A percentile compares a stretch with the other conserved stretches of the same genome.
These are phyloP conservation scores for Daedalea quercina DNA, from an alignment of 768 basidiomycete species.

Conservation along the genomic window DNA sequence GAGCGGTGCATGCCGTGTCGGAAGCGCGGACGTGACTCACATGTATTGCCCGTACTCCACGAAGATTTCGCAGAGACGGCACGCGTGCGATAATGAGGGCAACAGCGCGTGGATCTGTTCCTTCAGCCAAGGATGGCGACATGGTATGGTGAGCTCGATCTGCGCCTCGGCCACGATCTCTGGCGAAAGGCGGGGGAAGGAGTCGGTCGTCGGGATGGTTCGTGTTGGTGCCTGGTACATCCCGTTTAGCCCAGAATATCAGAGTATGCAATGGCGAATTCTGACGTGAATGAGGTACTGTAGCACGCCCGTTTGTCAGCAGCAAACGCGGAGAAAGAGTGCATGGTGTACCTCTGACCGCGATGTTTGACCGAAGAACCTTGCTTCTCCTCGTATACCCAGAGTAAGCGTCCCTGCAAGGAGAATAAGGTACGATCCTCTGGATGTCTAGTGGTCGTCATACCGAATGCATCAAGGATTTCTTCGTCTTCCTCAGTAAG, in stretches of 20 bases:
- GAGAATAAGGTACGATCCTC: neutral
- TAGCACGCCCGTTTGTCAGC: slow-evolving; percentile 1
- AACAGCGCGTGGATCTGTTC: slow-evolving; percentile 35
- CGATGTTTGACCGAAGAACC: slow-evolving; percentile 59
- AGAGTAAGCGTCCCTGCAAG: slow-evolving; percentile 49
- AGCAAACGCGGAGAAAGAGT: neutral
- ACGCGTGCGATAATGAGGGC: slow-evolving; percentile 54
- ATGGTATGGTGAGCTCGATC: slow-evolving; percentile 20
- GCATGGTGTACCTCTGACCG: slow-evolving; percentile 52
- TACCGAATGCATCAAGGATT: slow-evolving; percentile 45
- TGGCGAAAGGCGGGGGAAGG: slow-evolving; percentile 32
- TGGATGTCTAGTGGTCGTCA: neutral
- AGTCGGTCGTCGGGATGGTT: neutral
- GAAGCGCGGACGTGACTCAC: slow-evolving; percentile 24
- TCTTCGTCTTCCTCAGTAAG: slow-evolving; percentile 33
- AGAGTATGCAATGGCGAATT: neutral
- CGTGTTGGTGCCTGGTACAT: slow-evolving; percentile 21
- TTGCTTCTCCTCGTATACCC: slow-evolving; percentile 45
- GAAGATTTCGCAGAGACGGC: slow-evolving; percentile 57
- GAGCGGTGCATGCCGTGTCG: neutral
- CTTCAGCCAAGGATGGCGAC: slow-evolving; percentile 25
- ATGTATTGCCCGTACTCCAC: slow-evolving; percentile 53
- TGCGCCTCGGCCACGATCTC: slow-evolving; percentile 34
- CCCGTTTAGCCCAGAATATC: neutral
- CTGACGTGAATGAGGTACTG: slow-evolving; percentile 56